Conservation (phyloP, 805 yeast species). For the Pichia kluyveri region DNA sequence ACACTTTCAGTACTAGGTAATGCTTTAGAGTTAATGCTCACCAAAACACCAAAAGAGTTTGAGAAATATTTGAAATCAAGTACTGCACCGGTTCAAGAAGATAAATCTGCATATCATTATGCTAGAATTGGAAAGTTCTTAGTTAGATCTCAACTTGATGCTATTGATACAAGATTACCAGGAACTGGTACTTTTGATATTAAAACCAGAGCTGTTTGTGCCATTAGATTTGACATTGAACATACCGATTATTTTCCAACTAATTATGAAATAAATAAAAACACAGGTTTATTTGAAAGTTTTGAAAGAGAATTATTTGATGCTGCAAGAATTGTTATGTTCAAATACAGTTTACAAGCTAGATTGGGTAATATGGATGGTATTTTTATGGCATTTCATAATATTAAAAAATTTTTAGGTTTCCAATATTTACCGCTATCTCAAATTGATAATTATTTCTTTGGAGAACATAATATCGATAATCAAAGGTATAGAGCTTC, state of each 20-base stretch:
- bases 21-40: slow-evolving; percentile 66
- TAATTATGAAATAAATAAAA: slow-evolving; percentile 56
- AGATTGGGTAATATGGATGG: slow-evolving; percentile 97
- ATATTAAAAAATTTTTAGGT: slow-evolving; percentile 72
- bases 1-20: slow-evolving; percentile 71
- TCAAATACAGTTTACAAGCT: slow-evolving; percentile 86
- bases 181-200: slow-evolving; percentile 89
- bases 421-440: slow-evolving; percentile 77
- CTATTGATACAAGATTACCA: slow-evolving; percentile 66
- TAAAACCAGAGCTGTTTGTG: slow-evolving; percentile 85
- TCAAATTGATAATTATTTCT: slow-evolving; percentile 60
- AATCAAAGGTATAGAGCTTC: not conserved
- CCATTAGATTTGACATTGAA: slow-evolving; percentile 70
- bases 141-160: slow-evolving; percentile 87
- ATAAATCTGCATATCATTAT: slow-evolving; percentile 50
- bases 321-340: slow-evolving; percentile 61
- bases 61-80: slow-evolving; percentile 23
- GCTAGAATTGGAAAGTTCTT: slow-evolving; percentile 59
- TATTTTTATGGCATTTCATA: slow-evolving; percentile 85
- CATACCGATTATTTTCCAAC: slow-evolving; percentile 45
- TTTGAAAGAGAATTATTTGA: slow-evolving; percentile 75
- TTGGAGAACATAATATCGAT: slow-evolving; percentile 24
- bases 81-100: slow-evolving; percentile 3
- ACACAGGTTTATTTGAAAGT: slow-evolving; percentile 65
- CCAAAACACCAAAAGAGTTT: slow-evolving; percentile 49